A percentile compares a stretch with the other conserved stretches of the same genome.
Conservation (phyloP, 2,329 filamentous ascomycete genomes). For the Tolypocladium nubicola region DNA sequence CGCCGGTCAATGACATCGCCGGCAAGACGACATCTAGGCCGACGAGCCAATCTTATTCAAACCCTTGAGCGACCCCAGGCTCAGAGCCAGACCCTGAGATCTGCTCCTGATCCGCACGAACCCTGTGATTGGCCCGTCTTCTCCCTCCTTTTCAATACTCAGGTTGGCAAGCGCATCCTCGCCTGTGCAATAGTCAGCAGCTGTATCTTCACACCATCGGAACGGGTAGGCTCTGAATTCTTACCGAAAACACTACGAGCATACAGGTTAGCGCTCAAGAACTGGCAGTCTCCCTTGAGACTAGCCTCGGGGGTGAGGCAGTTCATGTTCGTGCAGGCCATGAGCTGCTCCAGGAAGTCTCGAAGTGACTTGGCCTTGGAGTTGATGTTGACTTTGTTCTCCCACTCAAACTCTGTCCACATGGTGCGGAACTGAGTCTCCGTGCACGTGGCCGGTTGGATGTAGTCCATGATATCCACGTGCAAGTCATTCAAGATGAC, state of each 20-base stretch:
- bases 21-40: neutral
- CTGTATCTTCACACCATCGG: neutral
- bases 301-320: constrained; percentile 94
- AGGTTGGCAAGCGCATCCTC: constrained; percentile 97
- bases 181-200: constrained; percentile 43
- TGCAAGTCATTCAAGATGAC: constrained; percentile 97
- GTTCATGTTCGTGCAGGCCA: constrained; percentile 98
- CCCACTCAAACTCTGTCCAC: constrained; percentile 99
- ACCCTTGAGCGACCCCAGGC: constrained; percentile 88
- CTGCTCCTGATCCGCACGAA: constrained; percentile 97
- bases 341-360: constrained; percentile 86
- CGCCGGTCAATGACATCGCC: neutral
- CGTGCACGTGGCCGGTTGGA: constrained; percentile 90
- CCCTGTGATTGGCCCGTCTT: constrained; percentile 88
- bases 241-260: constrained; percentile 95
- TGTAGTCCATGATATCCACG: constrained; percentile 99
- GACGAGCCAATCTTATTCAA: constrained; percentile 64
- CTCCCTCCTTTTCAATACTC: constrained; percentile 95
- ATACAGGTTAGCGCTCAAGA: constrained; percentile 93
- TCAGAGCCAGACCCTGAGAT: constrained; percentile 88
- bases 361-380: constrained; percentile 87
- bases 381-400: constrained; percentile 99
- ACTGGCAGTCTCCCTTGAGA: constrained; percentile 94
- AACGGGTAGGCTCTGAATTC: constrained; percentile 18
- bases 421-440: constrained; percentile 99